Base-by-base conservation (phyloP, 306 rosid species). In the Corylus avellana region DNA sequence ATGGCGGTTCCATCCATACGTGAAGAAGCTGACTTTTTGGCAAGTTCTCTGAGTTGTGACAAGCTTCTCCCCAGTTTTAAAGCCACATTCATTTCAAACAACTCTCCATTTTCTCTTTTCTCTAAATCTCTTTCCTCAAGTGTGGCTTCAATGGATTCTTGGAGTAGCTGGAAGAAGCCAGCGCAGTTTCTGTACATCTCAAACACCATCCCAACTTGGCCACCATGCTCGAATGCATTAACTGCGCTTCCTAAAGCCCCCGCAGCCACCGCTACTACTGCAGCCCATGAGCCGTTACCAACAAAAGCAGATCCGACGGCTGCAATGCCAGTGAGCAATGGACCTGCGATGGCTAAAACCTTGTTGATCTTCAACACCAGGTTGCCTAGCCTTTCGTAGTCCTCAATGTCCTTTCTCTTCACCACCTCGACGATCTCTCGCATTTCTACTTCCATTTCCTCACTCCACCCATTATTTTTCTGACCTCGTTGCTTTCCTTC, bases 141-240 rank as follows among this genome's bases (percentile, higher is more conserved):
- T 0, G 85, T 79, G 17, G 92, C 70, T 55, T 83, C 90, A 35
- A 92, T 74, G 0, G 88, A 80, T 1, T 72, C 79, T 53, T 92
- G 91, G 53, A 92, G 2, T 72, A 79, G 32, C 25, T 69, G 48
- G 62, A 92, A 92, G 77, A 86, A 86, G 0, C 96, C 97, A 0
- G 72, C 96, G 22, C 84, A 84, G 71, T 70, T 49, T 68, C 93
- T 88, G 11, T 92, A 92, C 93, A 92, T 84, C 82, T 91, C 97
- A 35, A 91, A 72, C 77, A 92, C 86, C 97, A 85, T 90, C 2
- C 97, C 97, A 2, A 92, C 84, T 83, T 92, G 97, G 2, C 81
- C 91, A 22, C 90, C 96, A 56, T 92, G 97, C 66, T 85, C 88
- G 7, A 90, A 88, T 7, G 90, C 75, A 76, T 89, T 92, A 8